Percentiles rank a stretch among this genome's conserved stretches.
Conservation (phyloP, 805 yeast genomes). For the Priceomyces medius region DNA sequence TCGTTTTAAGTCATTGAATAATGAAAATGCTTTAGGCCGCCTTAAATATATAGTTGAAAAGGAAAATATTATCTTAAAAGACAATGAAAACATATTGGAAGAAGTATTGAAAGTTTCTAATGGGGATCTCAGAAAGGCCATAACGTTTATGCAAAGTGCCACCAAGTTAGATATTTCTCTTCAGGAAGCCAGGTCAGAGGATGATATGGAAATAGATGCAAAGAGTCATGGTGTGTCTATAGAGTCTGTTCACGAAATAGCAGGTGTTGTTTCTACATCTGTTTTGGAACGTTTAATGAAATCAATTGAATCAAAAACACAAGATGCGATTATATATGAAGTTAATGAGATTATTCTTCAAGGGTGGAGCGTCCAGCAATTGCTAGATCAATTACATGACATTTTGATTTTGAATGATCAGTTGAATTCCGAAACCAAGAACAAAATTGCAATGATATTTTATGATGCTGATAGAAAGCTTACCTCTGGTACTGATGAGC, state of each 20-base stretch:
- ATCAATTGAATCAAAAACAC: constrained; percentile 25
- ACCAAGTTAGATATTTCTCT: constrained; percentile 50
- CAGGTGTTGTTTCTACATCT: constrained; percentile 66
- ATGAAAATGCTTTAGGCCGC: constrained; percentile 66
- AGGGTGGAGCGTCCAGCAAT: constrained; percentile 80
- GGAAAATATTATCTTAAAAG: constrained; percentile 28
- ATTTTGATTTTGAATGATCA: constrained; percentile 55
- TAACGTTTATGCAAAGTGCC: constrained; percentile 85
- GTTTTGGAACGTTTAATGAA: constrained; percentile 43
- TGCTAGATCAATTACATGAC: constrained; percentile 72
- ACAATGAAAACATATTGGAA: constrained; percentile 52
- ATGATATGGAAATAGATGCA: constrained; percentile 27
- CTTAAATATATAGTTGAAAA: constrained; percentile 56
- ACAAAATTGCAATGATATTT: constrained; percentile 57
- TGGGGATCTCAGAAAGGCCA: constrained; percentile 93
- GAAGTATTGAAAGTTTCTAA: constrained; percentile 69
- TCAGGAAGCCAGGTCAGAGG: constrained; percentile 21
- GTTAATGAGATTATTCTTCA: constrained; percentile 56
- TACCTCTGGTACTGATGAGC: constrained; percentile 87
- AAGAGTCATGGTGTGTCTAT: constrained; percentile 42
- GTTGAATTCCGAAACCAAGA: constrained; percentile 55
- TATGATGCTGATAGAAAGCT: constrained; percentile 75
- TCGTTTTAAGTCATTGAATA: constrained; percentile 78
- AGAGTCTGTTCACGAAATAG: constrained; percentile 60
- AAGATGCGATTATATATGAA: constrained; percentile 31